Conservation (phyloP, 179 eudicot species). For the Sideroxylon spinosum region DNA sequence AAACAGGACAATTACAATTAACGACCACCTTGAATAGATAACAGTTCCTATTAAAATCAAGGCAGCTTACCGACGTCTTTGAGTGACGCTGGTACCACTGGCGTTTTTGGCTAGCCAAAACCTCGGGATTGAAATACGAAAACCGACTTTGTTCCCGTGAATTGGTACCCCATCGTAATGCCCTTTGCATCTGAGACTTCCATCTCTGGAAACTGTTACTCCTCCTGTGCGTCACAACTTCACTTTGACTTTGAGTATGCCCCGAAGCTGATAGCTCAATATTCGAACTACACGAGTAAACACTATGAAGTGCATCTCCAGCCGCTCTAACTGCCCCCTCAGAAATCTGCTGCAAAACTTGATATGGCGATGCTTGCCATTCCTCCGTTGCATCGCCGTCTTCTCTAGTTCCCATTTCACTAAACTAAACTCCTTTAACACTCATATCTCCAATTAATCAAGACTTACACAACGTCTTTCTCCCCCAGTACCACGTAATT, state of each 20-base stretch:
- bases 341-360: slow-evolving; percentile 55
- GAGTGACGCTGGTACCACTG: slow-evolving; percentile 91
- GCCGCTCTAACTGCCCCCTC: slow-evolving; percentile 69
- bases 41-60: background rate
- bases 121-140: slow-evolving; percentile 73
- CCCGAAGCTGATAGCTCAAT: slow-evolving; percentile 35
- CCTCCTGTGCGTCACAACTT: slow-evolving; percentile 34
- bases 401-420: slow-evolving; percentile 41
- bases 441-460: slow-evolving; percentile 23
- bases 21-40: background rate
- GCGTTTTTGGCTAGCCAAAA: slow-evolving; percentile 83
- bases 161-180: slow-evolving; percentile 66
- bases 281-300: slow-evolving; percentile 35
- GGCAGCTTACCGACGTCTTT: slow-evolving; percentile 47
- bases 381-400: slow-evolving; percentile 35
- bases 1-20: background rate
- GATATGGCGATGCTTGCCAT: slow-evolving; percentile 41
- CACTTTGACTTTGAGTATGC: slow-evolving; percentile 62
- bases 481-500: slow-evolving; percentile 19
- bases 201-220: slow-evolving; percentile 51
- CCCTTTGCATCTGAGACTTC: slow-evolving; percentile 69
- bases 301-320: slow-evolving; percentile 44
- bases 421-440: slow-evolving; percentile 20
- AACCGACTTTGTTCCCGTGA: slow-evolving; percentile 38
- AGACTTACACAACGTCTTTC: slow-evolving; percentile 17